Base-by-base conservation (phyloP, 2,329 filamentous ascomycete genomes). In the Dothideomycetes sp. region DNA sequence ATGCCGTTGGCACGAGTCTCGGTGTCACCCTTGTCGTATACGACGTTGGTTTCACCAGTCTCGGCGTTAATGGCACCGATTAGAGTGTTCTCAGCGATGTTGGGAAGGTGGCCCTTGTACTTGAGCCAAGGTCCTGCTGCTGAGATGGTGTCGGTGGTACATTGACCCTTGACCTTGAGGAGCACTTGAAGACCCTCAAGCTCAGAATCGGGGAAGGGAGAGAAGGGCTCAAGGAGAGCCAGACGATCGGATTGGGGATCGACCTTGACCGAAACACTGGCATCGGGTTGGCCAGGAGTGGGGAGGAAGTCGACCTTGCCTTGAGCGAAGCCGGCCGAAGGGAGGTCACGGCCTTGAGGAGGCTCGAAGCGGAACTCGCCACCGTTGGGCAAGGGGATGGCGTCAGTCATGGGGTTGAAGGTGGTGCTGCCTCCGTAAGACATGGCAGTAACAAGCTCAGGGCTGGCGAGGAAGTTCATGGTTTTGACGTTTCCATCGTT, bases 401-500 rank as follows among this genome's bases (percentile, higher is more conserved):
- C 73, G 64, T 98, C 91, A 10, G 84, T 94, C 63, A 94, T 76
- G 19, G 91, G 91, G 68, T 98, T 96, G 72, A 98, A 98, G 33
- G 46, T 91, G 16, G 89, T 96, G 40, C 76, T 78, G 40, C 91
- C 91, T 29, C 88, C 82, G 64, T 94, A 98, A 10, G 85, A 77
- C 80, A 98, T 89, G 36, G 91, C 91, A 4, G 91, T 96, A 47
- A 98, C 91, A 44, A 98, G 78, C 64, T 98, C 91, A 5, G 91
- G 91, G 0, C 88, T 95, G 8, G 91, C 89, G 38, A 98, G 76
- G 68, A 98, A 98, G 72, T 96, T 98, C 88, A 96, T 95, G 7
- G 91, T 98, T 29, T 82, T 80, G 16, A 84, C 80, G 69, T 98
- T 98, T 47, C 91, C 91, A 58, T 98, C 91, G 61, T 98, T 98